Conservation (phyloP, 805 yeast species). For the Wickerhamiella hasegawae region DNA sequence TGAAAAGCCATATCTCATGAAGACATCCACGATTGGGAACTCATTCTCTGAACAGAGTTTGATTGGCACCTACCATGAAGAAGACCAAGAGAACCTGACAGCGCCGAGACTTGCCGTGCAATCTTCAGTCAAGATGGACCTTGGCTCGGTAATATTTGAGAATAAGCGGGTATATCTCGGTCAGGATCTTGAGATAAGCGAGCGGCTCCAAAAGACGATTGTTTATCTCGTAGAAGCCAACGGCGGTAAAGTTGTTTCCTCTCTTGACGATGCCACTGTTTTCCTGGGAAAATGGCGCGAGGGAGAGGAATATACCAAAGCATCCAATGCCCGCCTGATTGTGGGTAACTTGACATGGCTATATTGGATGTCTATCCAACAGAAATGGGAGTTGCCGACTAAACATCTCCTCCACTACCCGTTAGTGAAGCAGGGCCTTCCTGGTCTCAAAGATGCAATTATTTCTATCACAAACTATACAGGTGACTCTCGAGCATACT, state of each 20-base stretch:
- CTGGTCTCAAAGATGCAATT: slow-evolving; percentile 35
- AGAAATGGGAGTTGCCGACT: slow-evolving; percentile 39
- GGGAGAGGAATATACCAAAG: slow-evolving; percentile 38
- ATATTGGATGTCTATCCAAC: slow-evolving; percentile 42
- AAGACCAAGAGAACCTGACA: slow-evolving; percentile 4
- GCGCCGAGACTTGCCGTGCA: slow-evolving; percentile 17
- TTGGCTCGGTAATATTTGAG: slow-evolving; percentile 20
- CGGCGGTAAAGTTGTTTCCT: slow-evolving; percentile 36
- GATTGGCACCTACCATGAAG: slow-evolving; percentile 9
- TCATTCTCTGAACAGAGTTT: slow-evolving; percentile 3
- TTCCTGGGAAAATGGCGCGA: slow-evolving; percentile 48
- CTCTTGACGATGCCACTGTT: slow-evolving; percentile 24
- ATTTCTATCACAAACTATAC: slow-evolving; percentile 66
- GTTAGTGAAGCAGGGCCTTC: slow-evolving; percentile 33
- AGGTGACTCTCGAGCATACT: slow-evolving; percentile 68
- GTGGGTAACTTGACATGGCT: slow-evolving; percentile 69
- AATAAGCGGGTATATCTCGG: slow-evolving; percentile 36
- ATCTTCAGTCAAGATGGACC: slow-evolving; percentile 12
- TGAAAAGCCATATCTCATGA: slow-evolving; percentile 37
- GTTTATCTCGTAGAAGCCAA: slow-evolving; percentile 29
- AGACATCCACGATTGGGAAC: background rate
- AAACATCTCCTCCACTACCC: slow-evolving; percentile 57
- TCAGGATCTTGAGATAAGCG: slow-evolving; percentile 39
- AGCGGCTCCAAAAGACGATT: slow-evolving; percentile 26
- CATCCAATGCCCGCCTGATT: slow-evolving; percentile 26